phyloP scores from a whole-genome alignment of 495 filamentous ascomycete genomes.

The Talaromyces trachyspermus region DNA sequence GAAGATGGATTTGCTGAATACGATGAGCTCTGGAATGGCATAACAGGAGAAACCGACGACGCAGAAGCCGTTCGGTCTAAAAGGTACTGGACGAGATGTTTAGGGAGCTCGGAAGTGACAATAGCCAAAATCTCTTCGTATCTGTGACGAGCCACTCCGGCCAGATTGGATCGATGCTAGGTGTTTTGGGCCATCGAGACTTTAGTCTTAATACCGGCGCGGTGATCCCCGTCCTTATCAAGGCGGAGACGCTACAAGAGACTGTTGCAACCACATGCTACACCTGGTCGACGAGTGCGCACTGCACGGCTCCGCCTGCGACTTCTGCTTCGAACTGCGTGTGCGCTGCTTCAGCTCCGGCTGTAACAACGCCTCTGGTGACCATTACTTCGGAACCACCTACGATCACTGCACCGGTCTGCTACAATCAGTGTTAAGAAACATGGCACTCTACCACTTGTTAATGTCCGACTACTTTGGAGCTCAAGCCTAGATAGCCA shows the following conservation, averaged over 20 bases:
- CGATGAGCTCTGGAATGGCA: constrained; percentile 55
- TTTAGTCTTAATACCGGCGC: constrained; percentile 61
- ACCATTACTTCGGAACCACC: constrained; percentile 7
- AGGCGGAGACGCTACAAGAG: constrained; percentile 35
- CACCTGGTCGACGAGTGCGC: constrained; percentile 36
- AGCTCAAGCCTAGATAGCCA: no score
- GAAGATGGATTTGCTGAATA: constrained; percentile 56
- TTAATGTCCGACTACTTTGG: no score
- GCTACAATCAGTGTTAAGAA: no score
- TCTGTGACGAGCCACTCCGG: constrained; percentile 64
- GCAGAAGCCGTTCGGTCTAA: constrained; percentile 50
- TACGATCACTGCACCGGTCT: background rate
- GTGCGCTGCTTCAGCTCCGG: constrained; percentile 34
- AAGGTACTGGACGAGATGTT: constrained; percentile 59
- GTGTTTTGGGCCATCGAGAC: constrained; percentile 50
- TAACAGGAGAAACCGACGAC: constrained; percentile 43
- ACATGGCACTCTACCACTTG: no score
- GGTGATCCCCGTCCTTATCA: constrained; percentile 62
- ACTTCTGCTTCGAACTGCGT: constrained; percentile 41
- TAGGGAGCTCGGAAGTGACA: constrained; percentile 12
- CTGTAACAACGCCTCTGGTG: constrained; percentile 30
- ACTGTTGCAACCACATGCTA: constrained; percentile 24
- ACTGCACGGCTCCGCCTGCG: constrained; percentile 44
- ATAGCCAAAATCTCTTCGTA: constrained; percentile 48
- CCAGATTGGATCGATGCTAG: constrained; percentile 51